Base-by-base conservation (phyloP, 768 basidiomycete species). In the Hemileccinum rubropunctum region DNA sequence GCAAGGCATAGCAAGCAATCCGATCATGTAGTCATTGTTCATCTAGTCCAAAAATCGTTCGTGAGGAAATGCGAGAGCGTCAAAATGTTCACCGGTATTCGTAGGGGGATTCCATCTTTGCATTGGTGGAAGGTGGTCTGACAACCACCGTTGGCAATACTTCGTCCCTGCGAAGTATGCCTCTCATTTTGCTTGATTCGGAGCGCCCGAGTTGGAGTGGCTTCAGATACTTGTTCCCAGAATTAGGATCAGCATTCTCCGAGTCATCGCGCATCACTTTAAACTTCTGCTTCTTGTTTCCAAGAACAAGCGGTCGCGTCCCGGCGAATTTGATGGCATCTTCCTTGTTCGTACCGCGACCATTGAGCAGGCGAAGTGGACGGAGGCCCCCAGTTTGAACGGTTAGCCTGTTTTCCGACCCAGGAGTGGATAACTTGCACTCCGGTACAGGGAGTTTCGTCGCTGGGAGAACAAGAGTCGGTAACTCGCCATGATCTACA, bases 171-270 rank as follows among this genome's bases (percentile, higher is more conserved):
- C 81, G 72, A 54, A 84, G 73, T 48, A 74, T 58, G 40, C 78
- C 83, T 47, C 83, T 80, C 63, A 78, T 66, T 66, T 81, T 84
- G 62, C 72, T 75, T 30, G 85, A 86, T 53, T 86, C 83, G 32
- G 79, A 82, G 55, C 83, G 73, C 41, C 71, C 71, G 51, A 88
- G 79, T 55, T 72, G 78, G 58, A 86, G 67, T 52, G 81, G 76
- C 73, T 78, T 84, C 68, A 84, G 57, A 57, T 75, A 73, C 65
- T 74, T 77, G 66, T 67, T 74, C 56, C 64, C 68, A 53, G 65
- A 68, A 56, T 60, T 52, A 49, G 66, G 61, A 43, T 52, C 48
- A 11, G 57, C 68, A 60, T 73, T 68, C 53, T 75, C n/a, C n/a
- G n/a, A n/a, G n/a, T n/a, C 70, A 52, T 77, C 59, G 10, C 37